phyloP scores from a whole-genome alignment of 2,329 filamentous ascomycete genomes.

The Aspergillus chevalieri region DNA sequence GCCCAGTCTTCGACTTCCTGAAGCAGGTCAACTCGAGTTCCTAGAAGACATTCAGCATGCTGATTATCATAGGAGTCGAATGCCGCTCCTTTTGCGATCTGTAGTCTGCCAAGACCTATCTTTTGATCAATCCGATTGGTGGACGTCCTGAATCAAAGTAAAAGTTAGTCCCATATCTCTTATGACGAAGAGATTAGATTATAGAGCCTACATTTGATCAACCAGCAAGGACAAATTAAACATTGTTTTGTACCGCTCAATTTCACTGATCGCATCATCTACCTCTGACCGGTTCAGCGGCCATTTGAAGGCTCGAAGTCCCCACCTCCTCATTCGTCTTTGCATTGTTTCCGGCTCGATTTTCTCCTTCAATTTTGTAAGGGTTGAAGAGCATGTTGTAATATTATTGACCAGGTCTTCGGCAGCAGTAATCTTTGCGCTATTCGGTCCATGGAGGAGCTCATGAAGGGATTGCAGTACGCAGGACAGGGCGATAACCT shows the following conservation, averaged over 20 bases:
- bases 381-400: too few species aligned
- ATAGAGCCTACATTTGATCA: slow-evolving; percentile 15
- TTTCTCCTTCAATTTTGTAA: too few species aligned
- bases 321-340: too few species aligned
- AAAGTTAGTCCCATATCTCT: neutral
- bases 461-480: too few species aligned
- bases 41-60: slow-evolving; percentile 18
- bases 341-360: too few species aligned
- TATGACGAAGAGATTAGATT: slow-evolving; percentile 1
- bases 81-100: slow-evolving; percentile 3
- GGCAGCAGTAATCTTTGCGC: too few species aligned
- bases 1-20: slow-evolving; percentile 16
- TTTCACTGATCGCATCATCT: slow-evolving; percentile 7
- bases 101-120: neutral
- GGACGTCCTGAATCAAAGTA: neutral
- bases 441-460: too few species aligned
- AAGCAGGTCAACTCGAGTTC: slow-evolving; percentile 20
- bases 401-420: too few species aligned
- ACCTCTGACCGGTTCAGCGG: slow-evolving; percentile 16
- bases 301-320: neutral
- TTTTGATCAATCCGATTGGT: neutral
- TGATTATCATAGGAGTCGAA: slow-evolving; percentile 15
- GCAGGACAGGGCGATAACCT: too few species aligned
- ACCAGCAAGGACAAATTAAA: slow-evolving; percentile 15
- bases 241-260: slow-evolving; percentile 11